A percentile compares a stretch with the other conserved stretches of the same genome.
phyloP scores from a whole-genome alignment of 257 asterid genomes.

The Solanum pinnatisectum region DNA sequence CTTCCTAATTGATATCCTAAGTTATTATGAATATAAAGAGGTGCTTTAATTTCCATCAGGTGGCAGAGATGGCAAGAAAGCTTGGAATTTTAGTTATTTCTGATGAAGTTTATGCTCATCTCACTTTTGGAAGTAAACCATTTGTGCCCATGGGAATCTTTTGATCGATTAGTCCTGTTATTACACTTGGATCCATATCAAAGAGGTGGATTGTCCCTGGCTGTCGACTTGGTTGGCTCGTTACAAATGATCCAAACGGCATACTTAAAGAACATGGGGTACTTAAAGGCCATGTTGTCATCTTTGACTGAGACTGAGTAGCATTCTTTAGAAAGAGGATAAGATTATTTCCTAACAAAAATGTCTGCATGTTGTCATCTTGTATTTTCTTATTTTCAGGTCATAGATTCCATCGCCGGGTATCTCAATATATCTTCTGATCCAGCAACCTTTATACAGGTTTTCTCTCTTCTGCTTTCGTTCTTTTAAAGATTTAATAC shows the following conservation, averaged over 20 bases:
- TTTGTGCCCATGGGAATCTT: constrained; percentile 46
- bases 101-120: constrained; percentile 62
- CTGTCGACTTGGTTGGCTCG: constrained; percentile 72
- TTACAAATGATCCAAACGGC: constrained; percentile 43
- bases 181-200: constrained; percentile 56
- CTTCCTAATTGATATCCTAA: background rate
- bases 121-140: constrained; percentile 35
- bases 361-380: background rate
- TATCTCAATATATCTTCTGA: constrained; percentile 50
- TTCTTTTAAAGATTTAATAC: too few relatives aligned
- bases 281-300: too few relatives aligned
- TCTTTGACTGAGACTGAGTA: background rate
- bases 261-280: constrained; percentile 22
- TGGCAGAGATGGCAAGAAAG: constrained; percentile 51
- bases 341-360: too few relatives aligned
- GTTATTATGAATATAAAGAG: background rate
- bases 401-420: constrained; percentile 57
- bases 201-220: constrained; percentile 77
- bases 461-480: background rate
- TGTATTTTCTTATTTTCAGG: constrained; percentile 30
- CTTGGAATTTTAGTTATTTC: constrained; percentile 51
- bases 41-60: constrained; percentile 11
- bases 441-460: constrained; percentile 80
- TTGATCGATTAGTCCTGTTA: constrained; percentile 39
- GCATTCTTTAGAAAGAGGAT: too few relatives aligned